Evolutionary conservation across 83 land plant genomes (phyloP).

Genomic region (Thuja plicata): DNA sequence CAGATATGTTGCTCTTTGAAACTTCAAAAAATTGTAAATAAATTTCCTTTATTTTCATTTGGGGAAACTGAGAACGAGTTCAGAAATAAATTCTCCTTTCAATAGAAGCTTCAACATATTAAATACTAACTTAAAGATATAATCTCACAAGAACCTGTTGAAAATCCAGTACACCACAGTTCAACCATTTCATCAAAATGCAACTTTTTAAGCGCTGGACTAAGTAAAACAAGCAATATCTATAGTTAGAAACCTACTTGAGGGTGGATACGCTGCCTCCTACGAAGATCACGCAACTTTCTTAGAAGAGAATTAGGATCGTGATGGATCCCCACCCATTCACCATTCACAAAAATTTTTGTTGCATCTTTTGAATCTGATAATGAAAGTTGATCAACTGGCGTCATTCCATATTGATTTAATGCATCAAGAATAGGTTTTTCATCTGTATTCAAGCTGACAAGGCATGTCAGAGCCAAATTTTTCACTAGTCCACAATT

Average conservation of each 20-base stretch:
- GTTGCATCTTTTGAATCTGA: constrained; percentile 16
- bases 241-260: constrained; percentile 31
- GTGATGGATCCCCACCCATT: constrained; percentile 56
- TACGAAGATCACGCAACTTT: constrained; percentile 45
- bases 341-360: constrained; percentile 65
- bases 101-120: not conserved
- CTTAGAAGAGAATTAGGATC: constrained; percentile 42
- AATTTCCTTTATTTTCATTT: not conserved
- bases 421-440: constrained; percentile 42
- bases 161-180: not conserved
- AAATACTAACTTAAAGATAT: not conserved
- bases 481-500: constrained; percentile 95
- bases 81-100: not conserved
- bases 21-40: not conserved
- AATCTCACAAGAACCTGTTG: not conserved
- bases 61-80: not conserved
- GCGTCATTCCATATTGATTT: constrained; percentile 33
- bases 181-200: not conserved
- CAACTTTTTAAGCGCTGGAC: not conserved
- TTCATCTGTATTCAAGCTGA: constrained; percentile 35
- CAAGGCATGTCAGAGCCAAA: constrained; percentile 73
- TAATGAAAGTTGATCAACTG: constrained; percentile 25
- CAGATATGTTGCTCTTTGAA: not conserved
- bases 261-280: constrained; percentile 32
- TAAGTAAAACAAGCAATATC: not conserved